Evolutionary conservation across 768 basidiomycete species (phyloP).

Genomic region (Lanmaoa pseudosensibilis): DNA sequence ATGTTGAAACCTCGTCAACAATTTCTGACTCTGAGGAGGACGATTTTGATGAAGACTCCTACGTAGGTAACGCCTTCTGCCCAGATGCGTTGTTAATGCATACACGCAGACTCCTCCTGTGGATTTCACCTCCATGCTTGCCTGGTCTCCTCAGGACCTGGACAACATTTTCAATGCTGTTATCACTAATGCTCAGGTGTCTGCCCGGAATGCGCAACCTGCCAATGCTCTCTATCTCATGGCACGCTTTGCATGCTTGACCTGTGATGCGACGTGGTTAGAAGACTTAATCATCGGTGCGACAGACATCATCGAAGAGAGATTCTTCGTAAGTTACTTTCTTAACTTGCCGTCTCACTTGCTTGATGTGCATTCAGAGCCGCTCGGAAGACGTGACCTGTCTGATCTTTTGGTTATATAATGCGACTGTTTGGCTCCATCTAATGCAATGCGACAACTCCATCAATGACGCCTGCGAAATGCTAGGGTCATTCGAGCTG

Average conservation of each 20-base stretch:
- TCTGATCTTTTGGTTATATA: conserved; percentile 94
- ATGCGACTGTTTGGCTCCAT: conserved; percentile 87
- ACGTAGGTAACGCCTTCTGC: conserved; percentile 36
- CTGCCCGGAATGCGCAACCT: conserved; percentile 75
- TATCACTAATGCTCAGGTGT: conserved; percentile 72
- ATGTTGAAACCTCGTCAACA: conserved; percentile 43
- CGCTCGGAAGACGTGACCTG: conserved; percentile 82
- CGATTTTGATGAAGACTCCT: conserved; percentile 48
- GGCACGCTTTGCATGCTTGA: conserved; percentile 87
- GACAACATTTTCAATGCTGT: conserved; percentile 80
- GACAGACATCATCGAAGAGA: conserved; percentile 89
- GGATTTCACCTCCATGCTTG: conserved; percentile 88
- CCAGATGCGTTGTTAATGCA: conserved; percentile 4
- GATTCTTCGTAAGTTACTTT: conserved; percentile 74
- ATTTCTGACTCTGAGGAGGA: conserved; percentile 51
- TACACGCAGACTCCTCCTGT: conserved; percentile 61
- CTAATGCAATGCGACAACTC: conserved; percentile 84
- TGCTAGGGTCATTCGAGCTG: conserved; percentile 79
- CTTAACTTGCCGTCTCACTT: conserved; percentile 5
- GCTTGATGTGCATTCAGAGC: conserved; percentile 46
- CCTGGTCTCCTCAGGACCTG: conserved; percentile 80
- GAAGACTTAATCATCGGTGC: conserved; percentile 91
- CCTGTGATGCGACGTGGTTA: conserved; percentile 89
- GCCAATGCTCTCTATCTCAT: conserved; percentile 91
- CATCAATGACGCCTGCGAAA: conserved; percentile 76